phyloP scores from a whole-genome alignment of 805 yeast species.

The Priceomyces castillae region DNA sequence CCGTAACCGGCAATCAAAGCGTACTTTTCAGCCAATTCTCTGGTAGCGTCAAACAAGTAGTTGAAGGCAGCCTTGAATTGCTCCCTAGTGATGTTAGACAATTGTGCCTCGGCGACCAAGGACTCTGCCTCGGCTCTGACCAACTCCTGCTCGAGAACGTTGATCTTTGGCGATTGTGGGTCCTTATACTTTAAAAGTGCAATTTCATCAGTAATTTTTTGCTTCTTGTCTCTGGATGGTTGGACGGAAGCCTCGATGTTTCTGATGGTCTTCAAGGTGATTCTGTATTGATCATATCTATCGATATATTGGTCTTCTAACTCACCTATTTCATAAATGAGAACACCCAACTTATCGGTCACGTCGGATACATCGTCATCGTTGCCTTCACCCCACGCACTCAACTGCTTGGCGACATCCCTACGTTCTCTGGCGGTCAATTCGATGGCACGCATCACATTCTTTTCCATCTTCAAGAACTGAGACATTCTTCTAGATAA shows the following conservation, averaged over 20 bases:
- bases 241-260: slow-evolving; percentile 86
- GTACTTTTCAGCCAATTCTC: slow-evolving; percentile 82
- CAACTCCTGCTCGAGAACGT: slow-evolving; percentile 80
- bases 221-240: slow-evolving; percentile 85
- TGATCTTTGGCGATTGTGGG: slow-evolving; percentile 79
- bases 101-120: slow-evolving; percentile 87
- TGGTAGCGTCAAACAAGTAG: slow-evolving; percentile 80
- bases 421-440: slow-evolving; percentile 73
- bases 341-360: slow-evolving; percentile 82
- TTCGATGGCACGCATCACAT: slow-evolving; percentile 76
- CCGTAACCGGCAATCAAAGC: slow-evolving; percentile 89
- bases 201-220: slow-evolving; percentile 79
- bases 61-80: slow-evolving; percentile 80
- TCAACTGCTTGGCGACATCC: slow-evolving; percentile 78
- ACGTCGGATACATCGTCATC: slow-evolving; percentile 85
- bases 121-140: slow-evolving; percentile 93
- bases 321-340: slow-evolving; percentile 80
- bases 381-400: slow-evolving; percentile 84
- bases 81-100: slow-evolving; percentile 84
- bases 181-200: slow-evolving; percentile 82
- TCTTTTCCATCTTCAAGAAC: slow-evolving; percentile 78
- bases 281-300: slow-evolving; percentile 81
- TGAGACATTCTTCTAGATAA: slow-evolving; percentile 70
- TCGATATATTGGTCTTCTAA: slow-evolving; percentile 85
- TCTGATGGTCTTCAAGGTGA: slow-evolving; percentile 75